Base-by-base conservation (phyloP, 768 basidiomycete species). In the Boletus coccyginus region DNA sequence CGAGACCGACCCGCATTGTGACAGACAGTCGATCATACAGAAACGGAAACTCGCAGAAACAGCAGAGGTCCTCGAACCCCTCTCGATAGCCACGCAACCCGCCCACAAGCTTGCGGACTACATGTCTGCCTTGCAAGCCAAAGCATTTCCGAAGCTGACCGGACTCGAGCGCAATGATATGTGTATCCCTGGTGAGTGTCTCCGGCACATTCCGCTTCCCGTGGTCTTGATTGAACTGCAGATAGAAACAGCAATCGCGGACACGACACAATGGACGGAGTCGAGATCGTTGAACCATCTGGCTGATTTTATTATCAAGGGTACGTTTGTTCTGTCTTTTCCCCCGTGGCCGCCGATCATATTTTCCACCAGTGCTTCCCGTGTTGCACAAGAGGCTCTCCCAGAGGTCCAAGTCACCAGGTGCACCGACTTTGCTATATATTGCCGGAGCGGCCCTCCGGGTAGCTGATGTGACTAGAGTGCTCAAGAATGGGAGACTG, bases 371-470 rank as follows among this genome's bases (percentile, higher is more conserved):
- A 91, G 92, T 78, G 61, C 75, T 87, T 49, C 92, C 88, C 53
- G 78, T 75, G 50, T 75, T 94, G 29, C 83, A 80, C 64, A 80
- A 80, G 59, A 84, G 91, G 53, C 74, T 98, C 12, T 77, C 79
- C 29, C 93, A 96, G 69, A 78, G 77, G 62, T 83, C 93, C 48
- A 92, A 91, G 67, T 75, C 78, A 46, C 81, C 80, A 56, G 94
- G 93, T n/a, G 82, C 92, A 39, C 96, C 96, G 3, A 92, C 92
- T 3, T 75, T 97, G 42, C 73, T 99, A 13, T 90, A 93, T 66
- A 70, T 98, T 44, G 81, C 92, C 16, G 85, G 87, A 29, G 92
- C 94, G n/a, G 96, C 96, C 5, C 78, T 98, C 36, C 83, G 96
- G 49, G 94, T 94, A n/a, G 87, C 86, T 49, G 93, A 98, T 71